Base-by-base conservation (phyloP, 441 rosid species). In the Kokia cookei region DNA sequence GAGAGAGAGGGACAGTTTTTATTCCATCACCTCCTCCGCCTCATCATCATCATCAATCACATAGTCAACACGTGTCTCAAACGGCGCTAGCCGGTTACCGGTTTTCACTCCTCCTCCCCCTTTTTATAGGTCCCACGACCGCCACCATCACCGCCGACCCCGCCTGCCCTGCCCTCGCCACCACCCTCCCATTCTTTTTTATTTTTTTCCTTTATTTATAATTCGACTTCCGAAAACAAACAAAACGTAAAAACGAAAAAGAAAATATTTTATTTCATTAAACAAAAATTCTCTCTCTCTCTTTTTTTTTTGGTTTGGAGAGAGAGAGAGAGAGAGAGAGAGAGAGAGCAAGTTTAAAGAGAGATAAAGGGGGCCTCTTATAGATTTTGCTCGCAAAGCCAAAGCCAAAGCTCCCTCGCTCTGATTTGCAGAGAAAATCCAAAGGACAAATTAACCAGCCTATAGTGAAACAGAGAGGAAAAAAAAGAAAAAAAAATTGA, bases 361-460 rank as follows among this genome's bases (percentile, higher is more conserved):
- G 79, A 77, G 77, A 43, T 75, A 19, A 54, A 27, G 81, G 85
- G 85, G 83, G 72, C 79, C 84, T 82, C 78, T 62, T 43, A 60
- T 80, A 82, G 82, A 79, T 82, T 86, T 81, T 69, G 84, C 84
- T 79, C 69, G 80, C 75, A 73, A 82, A 77, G 82, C 87, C 85
- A 80, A 85, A 85, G 72, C 70, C 81, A 66, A 71, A 79, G 76
- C 82, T 75, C 72, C 79, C 65, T 70, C 50, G 19, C 75, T 88
- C 93, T 87, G 93, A 87, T 93, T 91, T 85, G 93, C 93, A 84
- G 86, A 82, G 89, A 82, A 84, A 87, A 88, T 84, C 90, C 82
- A 84, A 77, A 86, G 83, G 85, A 83, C 88, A 45, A 45, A 43
- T 2, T 4, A 65, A 13, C 2, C 19, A 75, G 69, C 78, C 59